Evolutionary conservation across 2,329 filamentous ascomycete genomes (phyloP).

Genomic region (Scytalidium sp.): DNA sequence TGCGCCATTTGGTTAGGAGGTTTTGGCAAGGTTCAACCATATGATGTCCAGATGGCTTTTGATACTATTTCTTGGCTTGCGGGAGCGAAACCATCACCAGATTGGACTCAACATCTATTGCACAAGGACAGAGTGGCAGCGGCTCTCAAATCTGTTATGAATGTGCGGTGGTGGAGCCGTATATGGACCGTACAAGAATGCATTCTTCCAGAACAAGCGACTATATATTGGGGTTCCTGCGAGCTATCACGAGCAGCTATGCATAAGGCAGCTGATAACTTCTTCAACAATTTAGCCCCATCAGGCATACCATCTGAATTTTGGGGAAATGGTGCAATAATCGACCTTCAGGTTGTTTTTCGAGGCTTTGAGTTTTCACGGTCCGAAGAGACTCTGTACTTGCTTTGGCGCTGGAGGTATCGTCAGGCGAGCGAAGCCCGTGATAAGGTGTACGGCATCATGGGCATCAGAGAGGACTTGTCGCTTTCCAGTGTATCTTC

Average conservation of each 20-base stretch:
- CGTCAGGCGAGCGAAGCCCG: slow-evolving; percentile 2
- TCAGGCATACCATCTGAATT: background rate
- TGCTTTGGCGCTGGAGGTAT: background rate
- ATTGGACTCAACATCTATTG: no score
- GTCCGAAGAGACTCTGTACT: background rate
- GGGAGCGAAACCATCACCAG: no score
- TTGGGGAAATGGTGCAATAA: background rate
- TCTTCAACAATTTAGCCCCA: no score
- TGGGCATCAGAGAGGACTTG: background rate
- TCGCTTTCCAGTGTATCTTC: slow-evolving; percentile 2
- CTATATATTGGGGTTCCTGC: slow-evolving; percentile 5
- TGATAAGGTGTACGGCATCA: slow-evolving; percentile 9
- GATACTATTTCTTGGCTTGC: no score
- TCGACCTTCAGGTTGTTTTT: background rate
- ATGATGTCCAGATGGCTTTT: no score
- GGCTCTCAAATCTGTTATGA: no score
- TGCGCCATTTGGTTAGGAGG: slow-evolving; percentile 1
- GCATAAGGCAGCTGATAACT: no score
- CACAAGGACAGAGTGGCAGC: no score
- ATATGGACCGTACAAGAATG: slow-evolving; percentile 13
- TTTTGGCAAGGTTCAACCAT: no score
- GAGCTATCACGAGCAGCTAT: no score
- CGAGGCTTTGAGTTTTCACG: no score
- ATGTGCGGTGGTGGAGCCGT: slow-evolving; percentile 10
- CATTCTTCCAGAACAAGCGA: background rate